These are phyloP conservation scores for Wickerhamiella bombiphila DNA, from an alignment of 805 yeast genomes.

Conservation along the genomic window DNA sequence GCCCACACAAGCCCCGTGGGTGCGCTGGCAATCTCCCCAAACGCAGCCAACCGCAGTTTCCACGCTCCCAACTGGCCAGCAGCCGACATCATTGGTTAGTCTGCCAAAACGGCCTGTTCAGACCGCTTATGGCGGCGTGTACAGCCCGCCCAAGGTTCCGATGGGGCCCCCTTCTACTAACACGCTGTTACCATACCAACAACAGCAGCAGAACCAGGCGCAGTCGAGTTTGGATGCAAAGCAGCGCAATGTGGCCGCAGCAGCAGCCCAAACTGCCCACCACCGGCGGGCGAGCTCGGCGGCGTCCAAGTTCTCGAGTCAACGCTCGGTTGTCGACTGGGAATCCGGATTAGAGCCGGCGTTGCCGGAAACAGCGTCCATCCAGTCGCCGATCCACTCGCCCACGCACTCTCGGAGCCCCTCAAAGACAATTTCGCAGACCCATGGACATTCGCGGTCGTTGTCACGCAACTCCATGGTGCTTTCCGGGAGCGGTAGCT, in stretches of 20 bases:
- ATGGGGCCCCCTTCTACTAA: neutral
- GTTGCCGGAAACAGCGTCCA: constrained; percentile 1
- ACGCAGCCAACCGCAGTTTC: neutral
- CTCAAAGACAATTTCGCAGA: no score
- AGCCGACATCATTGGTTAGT: no score
- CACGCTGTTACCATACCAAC: neutral
- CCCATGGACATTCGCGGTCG: neutral
- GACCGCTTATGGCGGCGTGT: neutral
- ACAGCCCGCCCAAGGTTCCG: neutral
- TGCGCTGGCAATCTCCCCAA: neutral
- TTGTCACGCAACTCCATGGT: neutral
- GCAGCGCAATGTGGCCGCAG: neutral
- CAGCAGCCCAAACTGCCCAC: neutral
- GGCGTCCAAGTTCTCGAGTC: neutral
- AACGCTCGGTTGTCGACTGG: constrained; percentile 1
- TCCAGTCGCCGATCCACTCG: neutral
- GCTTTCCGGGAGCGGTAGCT: neutral
- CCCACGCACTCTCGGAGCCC: no score
- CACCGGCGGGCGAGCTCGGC: constrained; percentile 1
- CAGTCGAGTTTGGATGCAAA: neutral
- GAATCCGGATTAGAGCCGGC: constrained; percentile 1
- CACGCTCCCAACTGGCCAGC: no score
- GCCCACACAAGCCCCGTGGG: neutral
- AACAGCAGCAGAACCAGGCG: neutral
- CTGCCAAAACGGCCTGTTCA: neutral